phyloP scores from a whole-genome alignment of 1,284 basidiomycete species.

The Boletus subluridellus region DNA sequence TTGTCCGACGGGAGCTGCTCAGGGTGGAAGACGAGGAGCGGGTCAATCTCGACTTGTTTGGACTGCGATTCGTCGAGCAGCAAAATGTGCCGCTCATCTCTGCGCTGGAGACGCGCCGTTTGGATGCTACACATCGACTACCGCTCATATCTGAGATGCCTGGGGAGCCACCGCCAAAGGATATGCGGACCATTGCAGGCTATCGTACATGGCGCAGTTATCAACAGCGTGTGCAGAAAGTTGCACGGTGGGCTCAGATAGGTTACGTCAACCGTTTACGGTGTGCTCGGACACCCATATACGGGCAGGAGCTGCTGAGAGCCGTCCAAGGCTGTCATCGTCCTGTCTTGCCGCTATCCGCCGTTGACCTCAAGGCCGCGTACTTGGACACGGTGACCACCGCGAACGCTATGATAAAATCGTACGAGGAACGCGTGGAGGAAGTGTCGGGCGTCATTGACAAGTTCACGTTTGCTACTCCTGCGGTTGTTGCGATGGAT shows the following conservation, averaged over 20 bases:
- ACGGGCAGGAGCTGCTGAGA: constrained; percentile 59
- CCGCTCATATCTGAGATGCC: constrained; percentile 56
- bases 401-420: constrained; percentile 56
- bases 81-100: constrained; percentile 53
- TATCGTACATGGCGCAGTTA: constrained; percentile 62
- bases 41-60: constrained; percentile 64
- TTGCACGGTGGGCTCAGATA: constrained; percentile 67
- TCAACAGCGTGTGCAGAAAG: constrained; percentile 49
- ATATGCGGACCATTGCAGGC: constrained; percentile 73
- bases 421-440: constrained; percentile 59
- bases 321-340: constrained; percentile 42
- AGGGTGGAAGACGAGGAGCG: constrained; percentile 44
- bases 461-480: constrained; percentile 82
- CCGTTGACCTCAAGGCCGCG: constrained; percentile 36
- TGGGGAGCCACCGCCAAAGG: constrained; percentile 62
- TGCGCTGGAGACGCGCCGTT: constrained; percentile 49
- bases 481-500: constrained; percentile 75
- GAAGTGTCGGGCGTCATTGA: constrained; percentile 59
- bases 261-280: constrained; percentile 77
- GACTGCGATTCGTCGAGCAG: constrained; percentile 59
- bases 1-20: constrained; percentile 73
- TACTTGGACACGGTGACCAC: constrained; percentile 44
- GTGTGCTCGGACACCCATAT: constrained; percentile 62
- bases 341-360: constrained; percentile 59
- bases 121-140: constrained; percentile 73